Conservation (phyloP, 768 basidiomycete genomes). For the Trametopsis cervina region DNA sequence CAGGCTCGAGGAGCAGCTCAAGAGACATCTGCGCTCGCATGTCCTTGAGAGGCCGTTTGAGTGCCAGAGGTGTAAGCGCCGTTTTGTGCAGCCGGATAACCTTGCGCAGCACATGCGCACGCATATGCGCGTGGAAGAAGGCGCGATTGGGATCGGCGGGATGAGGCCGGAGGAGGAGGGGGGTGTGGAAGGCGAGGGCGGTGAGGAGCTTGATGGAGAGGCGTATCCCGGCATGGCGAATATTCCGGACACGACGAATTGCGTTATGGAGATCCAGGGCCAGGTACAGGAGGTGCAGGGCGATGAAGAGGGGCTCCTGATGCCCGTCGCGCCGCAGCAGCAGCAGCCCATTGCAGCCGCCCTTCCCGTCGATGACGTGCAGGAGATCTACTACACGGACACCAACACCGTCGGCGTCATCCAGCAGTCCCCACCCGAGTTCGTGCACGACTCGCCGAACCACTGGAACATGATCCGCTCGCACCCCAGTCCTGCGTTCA, state of each 20-base stretch:
- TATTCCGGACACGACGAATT: conserved; percentile 45
- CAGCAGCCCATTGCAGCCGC: no score
- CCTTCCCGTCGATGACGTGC: conserved; percentile 15
- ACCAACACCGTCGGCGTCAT: conserved; percentile 7
- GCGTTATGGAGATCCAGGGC: conserved; percentile 54
- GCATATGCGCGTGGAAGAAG: conserved; percentile 44
- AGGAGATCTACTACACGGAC: conserved; percentile 20
- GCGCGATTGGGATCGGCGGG: no score
- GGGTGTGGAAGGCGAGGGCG: conserved; percentile 27
- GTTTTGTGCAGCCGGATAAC: conserved; percentile 86
- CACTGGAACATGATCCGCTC: conserved; percentile 34
- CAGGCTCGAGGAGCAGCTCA: conserved; percentile 90
- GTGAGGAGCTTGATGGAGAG: conserved; percentile 28
- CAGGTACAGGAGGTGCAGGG: conserved; percentile 48
- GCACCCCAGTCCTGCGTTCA: conserved; percentile 33
- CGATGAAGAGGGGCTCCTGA: conserved; percentile 50
- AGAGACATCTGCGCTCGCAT: conserved; percentile 77
- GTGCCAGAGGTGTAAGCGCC: conserved; percentile 69
- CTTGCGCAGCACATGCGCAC: conserved; percentile 82
- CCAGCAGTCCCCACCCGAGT: conserved; percentile 16
- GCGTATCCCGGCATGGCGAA: conserved; percentile 10
- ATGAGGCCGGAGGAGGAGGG: conserved; percentile 21
- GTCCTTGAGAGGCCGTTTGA: conserved; percentile 82
- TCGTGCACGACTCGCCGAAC: conserved; percentile 20
- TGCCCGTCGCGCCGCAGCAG: conserved; percentile 18